Percentiles rank a stretch among this genome's conserved stretches.
Evolutionary conservation across 345 rosid species (phyloP).

Genomic region (Clarkia xantiana): DNA sequence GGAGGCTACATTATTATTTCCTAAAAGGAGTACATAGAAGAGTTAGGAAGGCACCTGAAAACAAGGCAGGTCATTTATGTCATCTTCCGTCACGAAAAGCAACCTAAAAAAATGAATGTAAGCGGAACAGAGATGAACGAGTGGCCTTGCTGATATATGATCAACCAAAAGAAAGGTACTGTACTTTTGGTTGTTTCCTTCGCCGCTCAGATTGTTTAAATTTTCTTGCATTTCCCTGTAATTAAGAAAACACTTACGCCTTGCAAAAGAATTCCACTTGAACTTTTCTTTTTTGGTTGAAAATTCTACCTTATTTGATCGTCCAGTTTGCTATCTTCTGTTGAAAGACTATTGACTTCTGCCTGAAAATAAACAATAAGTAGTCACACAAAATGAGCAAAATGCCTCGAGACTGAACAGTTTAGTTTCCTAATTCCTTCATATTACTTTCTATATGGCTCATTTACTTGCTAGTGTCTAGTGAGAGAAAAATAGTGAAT

Average conservation of each 20-base stretch:
- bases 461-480: too few relatives aligned
- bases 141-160: background rate
- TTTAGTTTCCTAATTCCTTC: too few relatives aligned
- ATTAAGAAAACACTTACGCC: slow-evolving; percentile 18
- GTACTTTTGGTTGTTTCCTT: slow-evolving; percentile 70
- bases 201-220: slow-evolving; percentile 72
- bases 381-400: background rate
- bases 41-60: slow-evolving; percentile 48
- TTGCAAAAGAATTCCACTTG: too few relatives aligned
- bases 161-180: slow-evolving; percentile 1
- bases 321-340: slow-evolving; percentile 52
- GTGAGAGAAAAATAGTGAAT: too few relatives aligned
- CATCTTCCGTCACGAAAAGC: slow-evolving; percentile 96
- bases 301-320: slow-evolving; percentile 41
- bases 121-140: background rate
- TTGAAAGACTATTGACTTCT: slow-evolving; percentile 55
- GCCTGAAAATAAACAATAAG: slow-evolving; percentile 24
- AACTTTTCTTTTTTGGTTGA: background rate
- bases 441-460: too few relatives aligned
- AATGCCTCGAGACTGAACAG: too few relatives aligned
- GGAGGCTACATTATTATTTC: too few relatives aligned
- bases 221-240: slow-evolving; percentile 84
- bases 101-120: slow-evolving; percentile 27
- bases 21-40: slow-evolving; percentile 3
- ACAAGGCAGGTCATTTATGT: slow-evolving; percentile 76